Evolutionary conservation across 352 stramenopile genomes (phyloP), one percentile per base, ranked within the genome.

Genomic region (Pythium volutum): DNA sequence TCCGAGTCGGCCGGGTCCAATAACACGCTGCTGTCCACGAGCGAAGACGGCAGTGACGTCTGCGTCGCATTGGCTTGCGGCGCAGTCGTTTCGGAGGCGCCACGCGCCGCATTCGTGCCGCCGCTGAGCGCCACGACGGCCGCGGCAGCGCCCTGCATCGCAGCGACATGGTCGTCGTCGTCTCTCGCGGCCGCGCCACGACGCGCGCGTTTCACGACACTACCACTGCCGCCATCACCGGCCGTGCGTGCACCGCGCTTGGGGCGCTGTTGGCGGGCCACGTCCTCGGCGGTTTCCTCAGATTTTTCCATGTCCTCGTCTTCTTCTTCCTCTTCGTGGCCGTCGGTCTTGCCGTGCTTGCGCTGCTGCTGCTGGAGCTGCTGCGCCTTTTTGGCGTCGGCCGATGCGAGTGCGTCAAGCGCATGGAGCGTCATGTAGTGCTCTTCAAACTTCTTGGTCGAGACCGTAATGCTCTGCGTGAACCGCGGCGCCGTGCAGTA

Each of bases 371-470:
- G 55, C 33, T 62, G 42, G 31, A 36, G 31, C 18, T 57, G 47
- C 39, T 46, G n/a, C 18, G 54, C 62, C 36, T 65, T 64, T 39
- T 54, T 62, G 18, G 55, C 49, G 26, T 65, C 41, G 20, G 63
- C 63, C 41, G 63, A 46, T 36, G 63, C 63, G 25, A 66, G 22
- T 18, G 63, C 55, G 25, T 70, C 56, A 9, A 66, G 31, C 26
- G 63, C 63, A 38, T 70, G 63, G 31, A 66, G 51, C 51, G 56
- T 66, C 50, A 62, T 65, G 57, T 70, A 70, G 39, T 70, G 63
- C n/a, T 70, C 63, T 39, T 70, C 63, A 41, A 70, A 70, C 52
- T 70, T 70, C 51, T 70, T 70, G 50, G 63, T 70, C 39, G 63
- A 70, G 41, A 70, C 63, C 29, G 63, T 66, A 52, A 70, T 70